phyloP scores from a whole-genome alignment of 495 filamentous ascomycete genomes.

The Melanomma pulvis-pyrius region DNA sequence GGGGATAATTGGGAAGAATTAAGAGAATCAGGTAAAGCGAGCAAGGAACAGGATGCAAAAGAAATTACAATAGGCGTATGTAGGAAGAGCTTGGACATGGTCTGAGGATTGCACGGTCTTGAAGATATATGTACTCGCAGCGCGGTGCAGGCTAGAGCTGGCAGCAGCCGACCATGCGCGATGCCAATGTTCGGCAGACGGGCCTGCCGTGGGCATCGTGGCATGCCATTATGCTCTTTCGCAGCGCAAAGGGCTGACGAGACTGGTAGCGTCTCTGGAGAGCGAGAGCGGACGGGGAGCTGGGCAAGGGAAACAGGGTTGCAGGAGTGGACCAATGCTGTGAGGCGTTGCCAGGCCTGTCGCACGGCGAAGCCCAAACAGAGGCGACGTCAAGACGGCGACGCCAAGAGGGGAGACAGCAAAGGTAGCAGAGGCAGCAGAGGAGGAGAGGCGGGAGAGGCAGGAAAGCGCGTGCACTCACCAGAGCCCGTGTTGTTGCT shows the following conservation, averaged over 20 bases:
- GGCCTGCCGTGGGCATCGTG: slow-evolving; percentile 13
- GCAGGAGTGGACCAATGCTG: slow-evolving; percentile 23
- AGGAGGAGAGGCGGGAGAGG: slow-evolving; percentile 17
- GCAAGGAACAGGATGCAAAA: slow-evolving; percentile 17
- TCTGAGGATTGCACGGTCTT: slow-evolving; percentile 27
- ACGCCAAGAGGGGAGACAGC: background rate
- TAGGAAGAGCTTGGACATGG: slow-evolving; percentile 32
- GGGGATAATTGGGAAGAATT: slow-evolving; percentile 3
- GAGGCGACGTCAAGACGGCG: slow-evolving; percentile 26
- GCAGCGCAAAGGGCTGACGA: slow-evolving; percentile 12
- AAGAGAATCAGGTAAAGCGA: slow-evolving; percentile 1
- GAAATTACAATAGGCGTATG: slow-evolving; percentile 35
- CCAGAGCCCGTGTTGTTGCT: slow-evolving; percentile 33
- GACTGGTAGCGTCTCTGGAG: slow-evolving; percentile 28
- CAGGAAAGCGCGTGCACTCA: slow-evolving; percentile 24
- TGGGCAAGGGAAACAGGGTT: slow-evolving; percentile 5
- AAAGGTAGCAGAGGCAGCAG: background rate
- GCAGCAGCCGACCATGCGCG: slow-evolving; percentile 16
- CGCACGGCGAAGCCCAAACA: slow-evolving; percentile 26
- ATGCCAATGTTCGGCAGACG: slow-evolving; percentile 17
- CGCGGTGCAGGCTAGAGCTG: background rate
- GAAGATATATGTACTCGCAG: slow-evolving; percentile 25
- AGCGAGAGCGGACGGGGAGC: slow-evolving; percentile 20
- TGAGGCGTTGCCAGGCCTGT: slow-evolving; percentile 1
- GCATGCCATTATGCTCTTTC: slow-evolving; percentile 22